Evolutionary conservation across 768 basidiomycete species (phyloP), one percentile per base, ranked within the genome.

Genomic region (Naganishia vaughanmartiniae): DNA sequence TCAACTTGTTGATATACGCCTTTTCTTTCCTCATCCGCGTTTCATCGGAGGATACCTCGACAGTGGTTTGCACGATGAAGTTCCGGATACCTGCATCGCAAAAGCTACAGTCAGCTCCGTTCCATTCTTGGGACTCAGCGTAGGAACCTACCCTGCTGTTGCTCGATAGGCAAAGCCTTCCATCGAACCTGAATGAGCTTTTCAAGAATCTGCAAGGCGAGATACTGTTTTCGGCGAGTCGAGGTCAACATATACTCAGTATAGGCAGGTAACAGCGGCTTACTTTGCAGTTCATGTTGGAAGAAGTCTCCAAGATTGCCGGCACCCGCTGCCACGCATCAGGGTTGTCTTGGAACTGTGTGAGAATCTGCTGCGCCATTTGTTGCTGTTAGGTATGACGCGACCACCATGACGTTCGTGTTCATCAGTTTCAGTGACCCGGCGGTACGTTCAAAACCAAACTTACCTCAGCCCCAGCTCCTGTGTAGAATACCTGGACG

Each of bases 251-350:
- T 56, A 28, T 24, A n/a, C n/a, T n/a, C 21, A 34, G 36, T 17
- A 39, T 60, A n/a, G 31, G 66, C n/a, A 30, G 51, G 24, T 48
- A 58, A 26, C 10, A 26, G 2, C 42, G 34, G 72, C 80, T 54
- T n/a, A 81, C 83, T 78, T 98, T 77, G 88, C 87, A 83, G 74
- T 98, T 94, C 31, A 89, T 87, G 80, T 89, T 93, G 14, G 85
- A 84, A 0, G 92, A 90, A 63, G 85, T 85, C 77, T 96, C 93
- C 70, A 99, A 85, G 76, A 99, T 90, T 71, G 90, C 90, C 48
- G 96, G 96, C 9, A 98, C 96, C 81, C 91, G 87, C 73, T 93
- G 94, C 96, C 96, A 99, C 42, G 94, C 89, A 71, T 98, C 95
- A 21, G 91, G 90, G 81, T 93, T 86, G 72, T 99, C 96, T 68